phyloP scores from a whole-genome alignment of 75 land plant genomes.

The Pinus tabuliformis region DNA sequence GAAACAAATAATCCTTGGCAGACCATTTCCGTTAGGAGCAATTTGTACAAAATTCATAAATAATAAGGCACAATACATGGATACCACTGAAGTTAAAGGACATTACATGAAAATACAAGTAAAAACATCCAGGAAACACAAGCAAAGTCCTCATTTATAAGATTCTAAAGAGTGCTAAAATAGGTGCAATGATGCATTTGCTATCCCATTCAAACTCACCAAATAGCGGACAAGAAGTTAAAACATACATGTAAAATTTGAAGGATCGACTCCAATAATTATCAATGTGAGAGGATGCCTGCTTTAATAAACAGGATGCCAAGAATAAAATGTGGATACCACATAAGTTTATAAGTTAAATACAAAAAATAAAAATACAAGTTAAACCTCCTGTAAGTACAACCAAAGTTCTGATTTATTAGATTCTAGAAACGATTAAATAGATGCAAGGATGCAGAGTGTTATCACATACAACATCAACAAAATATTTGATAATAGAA shows the following conservation, averaged over 20 bases:
- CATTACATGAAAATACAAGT: too few relatives aligned
- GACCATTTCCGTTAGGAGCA: background rate
- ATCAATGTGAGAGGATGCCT: background rate
- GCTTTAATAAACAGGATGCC: background rate
- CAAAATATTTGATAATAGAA: background rate
- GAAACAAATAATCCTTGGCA: background rate
- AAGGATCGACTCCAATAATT: background rate
- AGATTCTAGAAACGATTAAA: too few relatives aligned
- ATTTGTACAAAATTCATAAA: background rate
- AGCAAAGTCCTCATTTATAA: background rate
- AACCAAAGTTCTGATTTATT: too few relatives aligned
- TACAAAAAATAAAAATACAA: too few relatives aligned
- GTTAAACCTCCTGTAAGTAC: too few relatives aligned
- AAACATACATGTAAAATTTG: background rate
- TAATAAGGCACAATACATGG: background rate
- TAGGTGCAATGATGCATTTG: background rate
- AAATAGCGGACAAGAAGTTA: background rate
- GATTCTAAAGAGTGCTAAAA: background rate
- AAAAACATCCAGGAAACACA: background rate
- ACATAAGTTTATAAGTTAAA: too few relatives aligned
- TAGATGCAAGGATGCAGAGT: too few relatives aligned
- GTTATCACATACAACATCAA: background rate
- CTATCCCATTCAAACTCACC: background rate
- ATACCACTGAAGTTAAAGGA: background rate
- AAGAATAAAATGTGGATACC: too few relatives aligned